Base-by-base conservation (phyloP, 1,284 basidiomycete genomes). In the Mycena citricolor region DNA sequence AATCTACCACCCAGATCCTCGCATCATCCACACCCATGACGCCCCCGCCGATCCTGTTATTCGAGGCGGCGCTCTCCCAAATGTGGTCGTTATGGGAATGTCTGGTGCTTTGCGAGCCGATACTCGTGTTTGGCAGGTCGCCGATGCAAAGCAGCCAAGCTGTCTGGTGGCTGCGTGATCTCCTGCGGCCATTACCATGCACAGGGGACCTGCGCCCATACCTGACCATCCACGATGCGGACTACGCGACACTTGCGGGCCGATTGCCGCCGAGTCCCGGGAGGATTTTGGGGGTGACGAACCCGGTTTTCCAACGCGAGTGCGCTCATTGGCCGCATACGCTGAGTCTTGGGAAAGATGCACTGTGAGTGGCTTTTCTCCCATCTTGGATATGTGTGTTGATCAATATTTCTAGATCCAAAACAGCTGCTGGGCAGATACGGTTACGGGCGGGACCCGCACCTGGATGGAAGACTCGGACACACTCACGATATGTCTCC, bases 51-150 rank as follows among this genome's bases (percentile, higher is more conserved):
- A 60, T 97, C 13, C 66, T 76, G 16, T 74, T 90, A 0, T 87
- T 95, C 52, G 83, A 86, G 57, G 77, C 84, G 1, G 83, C 84
- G 39, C 61, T 95, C 13, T 69, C 84, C 0, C 81, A 93, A 40
- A 61, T 95, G n/a, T 94, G 92, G 89, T 87, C 91, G 2, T 76
- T 97, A 42, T 97, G 94, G 93, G 93, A 97, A 64, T 92, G 92
- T 47, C 68, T 95, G 1, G 73, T 94, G 0, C 71, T 97, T 7
- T 88, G 85, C 47, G 93, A 97, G 58, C 94, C 94, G 0, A 76
- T 99, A 7, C 68, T 98, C 4, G 73, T 98, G 14, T 94, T 90
- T 52, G 90, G 86, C 2, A 68, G 80, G 1, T 92, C 93, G 8
- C 89, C 92, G 0, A 73, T 81, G 13, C 78, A 83, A 53, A 92